These are phyloP conservation scores for Pyrenochaeta sp. DNA, from an alignment of 2,329 filamentous ascomycete genomes.

Conservation along the genomic window DNA sequence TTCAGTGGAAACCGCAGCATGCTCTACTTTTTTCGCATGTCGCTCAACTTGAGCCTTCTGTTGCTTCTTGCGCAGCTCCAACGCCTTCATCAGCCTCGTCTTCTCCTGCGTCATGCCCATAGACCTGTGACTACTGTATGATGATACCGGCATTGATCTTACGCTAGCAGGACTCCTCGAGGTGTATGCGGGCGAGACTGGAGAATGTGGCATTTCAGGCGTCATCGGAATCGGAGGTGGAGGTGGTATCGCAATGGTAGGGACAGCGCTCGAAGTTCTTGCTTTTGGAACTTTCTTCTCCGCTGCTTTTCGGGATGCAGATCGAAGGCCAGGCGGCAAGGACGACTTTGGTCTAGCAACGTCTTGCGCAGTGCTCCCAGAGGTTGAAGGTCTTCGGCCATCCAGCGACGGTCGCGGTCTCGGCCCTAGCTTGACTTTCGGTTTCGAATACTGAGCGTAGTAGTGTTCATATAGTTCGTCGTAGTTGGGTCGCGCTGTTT, in stretches of 20 bases:
- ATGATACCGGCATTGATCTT: slow-evolving; percentile 55
- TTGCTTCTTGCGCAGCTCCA: slow-evolving; percentile 88
- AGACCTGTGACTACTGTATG: slow-evolving; percentile 48
- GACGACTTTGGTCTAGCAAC: slow-evolving; percentile 76
- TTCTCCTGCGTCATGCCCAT: slow-evolving; percentile 85
- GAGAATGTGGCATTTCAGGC: slow-evolving; percentile 45
- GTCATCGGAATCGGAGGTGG: slow-evolving; percentile 45
- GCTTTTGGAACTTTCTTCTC: slow-evolving; percentile 49
- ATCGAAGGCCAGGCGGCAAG: slow-evolving; percentile 81
- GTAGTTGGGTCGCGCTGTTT: slow-evolving; percentile 50
- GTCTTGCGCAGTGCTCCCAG: slow-evolving; percentile 54
- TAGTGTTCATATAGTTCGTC: slow-evolving; percentile 57
- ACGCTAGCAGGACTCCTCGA: slow-evolving; percentile 51
- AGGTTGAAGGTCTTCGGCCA: slow-evolving; percentile 67
- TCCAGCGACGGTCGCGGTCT: slow-evolving; percentile 83
- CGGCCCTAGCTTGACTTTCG: slow-evolving; percentile 89
- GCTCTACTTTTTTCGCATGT: slow-evolving; percentile 30
- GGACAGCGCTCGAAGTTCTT: slow-evolving; percentile 39
- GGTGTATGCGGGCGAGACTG: slow-evolving; percentile 50
- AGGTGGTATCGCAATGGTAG: slow-evolving; percentile 43
- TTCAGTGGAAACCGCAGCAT: slow-evolving; percentile 19
- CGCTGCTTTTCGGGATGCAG: slow-evolving; percentile 39
- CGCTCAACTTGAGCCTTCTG: slow-evolving; percentile 56
- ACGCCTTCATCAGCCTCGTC: slow-evolving; percentile 89
- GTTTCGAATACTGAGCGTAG: slow-evolving; percentile 67